phyloP scores from a whole-genome alignment of 805 yeast species.

The Soucietia sequanensis region DNA sequence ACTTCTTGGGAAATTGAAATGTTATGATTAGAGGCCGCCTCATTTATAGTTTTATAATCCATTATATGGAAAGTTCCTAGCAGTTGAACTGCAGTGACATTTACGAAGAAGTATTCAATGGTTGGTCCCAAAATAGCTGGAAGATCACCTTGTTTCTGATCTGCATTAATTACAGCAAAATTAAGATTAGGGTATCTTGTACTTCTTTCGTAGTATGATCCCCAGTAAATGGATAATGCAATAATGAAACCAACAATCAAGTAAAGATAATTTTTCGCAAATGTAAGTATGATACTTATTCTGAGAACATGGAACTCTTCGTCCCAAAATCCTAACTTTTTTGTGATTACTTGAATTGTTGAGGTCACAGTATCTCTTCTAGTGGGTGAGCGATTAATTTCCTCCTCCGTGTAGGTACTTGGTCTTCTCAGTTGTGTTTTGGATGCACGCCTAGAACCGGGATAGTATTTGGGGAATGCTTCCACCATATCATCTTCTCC shows the following conservation, averaged over 20 bases:
- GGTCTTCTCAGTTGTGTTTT: too few species aligned
- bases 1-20: slow-evolving; percentile 25
- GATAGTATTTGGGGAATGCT: slow-evolving; percentile 9
- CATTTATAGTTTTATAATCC: slow-evolving; percentile 14
- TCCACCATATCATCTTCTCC: not conserved
- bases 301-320: slow-evolving; percentile 23
- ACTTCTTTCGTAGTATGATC: slow-evolving; percentile 23
- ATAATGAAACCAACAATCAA: slow-evolving; percentile 19
- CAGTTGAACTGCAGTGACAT: slow-evolving; percentile 16
- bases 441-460: slow-evolving; percentile 5
- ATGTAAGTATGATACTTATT: slow-evolving; percentile 17
- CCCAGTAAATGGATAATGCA: slow-evolving; percentile 33
- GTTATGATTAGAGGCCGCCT: slow-evolving; percentile 18
- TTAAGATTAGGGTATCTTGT: slow-evolving; percentile 18
- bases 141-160: slow-evolving; percentile 16
- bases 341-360: slow-evolving; percentile 17
- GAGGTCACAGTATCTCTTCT: slow-evolving; percentile 20
- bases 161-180: slow-evolving; percentile 27
- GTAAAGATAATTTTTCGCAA: slow-evolving; percentile 22
- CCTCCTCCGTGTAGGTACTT: too few species aligned
- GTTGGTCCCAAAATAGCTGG: slow-evolving; percentile 24
- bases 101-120: slow-evolving; percentile 19
- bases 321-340: slow-evolving; percentile 28
- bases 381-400: not conserved
- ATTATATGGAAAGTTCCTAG: slow-evolving; percentile 25